phyloP scores from a whole-genome alignment of 495 filamentous ascomycete genomes.

The Bathelium albidoporum region DNA sequence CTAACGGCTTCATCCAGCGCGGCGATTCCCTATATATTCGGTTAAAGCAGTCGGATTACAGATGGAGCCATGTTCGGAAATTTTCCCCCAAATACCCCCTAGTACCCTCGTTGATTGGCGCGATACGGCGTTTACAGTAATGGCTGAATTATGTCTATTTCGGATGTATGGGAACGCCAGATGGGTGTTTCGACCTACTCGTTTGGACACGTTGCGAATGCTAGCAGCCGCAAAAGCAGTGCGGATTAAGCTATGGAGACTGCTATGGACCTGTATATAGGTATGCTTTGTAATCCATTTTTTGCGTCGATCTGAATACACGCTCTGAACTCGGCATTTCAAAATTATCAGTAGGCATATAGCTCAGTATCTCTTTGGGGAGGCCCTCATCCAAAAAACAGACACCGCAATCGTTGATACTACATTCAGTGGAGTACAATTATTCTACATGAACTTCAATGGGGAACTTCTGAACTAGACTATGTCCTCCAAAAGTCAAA shows the following conservation, averaged over 20 bases:
- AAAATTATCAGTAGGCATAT: too few relatives aligned
- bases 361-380: too few relatives aligned
- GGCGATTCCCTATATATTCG: constrained; percentile 10
- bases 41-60: not conserved
- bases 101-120: not conserved
- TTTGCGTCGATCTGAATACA: too few relatives aligned
- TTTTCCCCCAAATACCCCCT: not conserved
- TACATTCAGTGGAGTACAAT: too few relatives aligned
- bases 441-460: too few relatives aligned
- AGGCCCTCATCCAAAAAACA: too few relatives aligned
- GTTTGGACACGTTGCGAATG: not conserved
- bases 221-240: not conserved
- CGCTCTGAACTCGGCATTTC: too few relatives aligned
- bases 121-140: not conserved
- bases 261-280: not conserved
- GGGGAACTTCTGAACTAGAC: too few relatives aligned
- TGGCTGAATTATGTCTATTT: not conserved
- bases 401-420: too few relatives aligned
- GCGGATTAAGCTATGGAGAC: not conserved
- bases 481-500: too few relatives aligned
- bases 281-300: not conserved
- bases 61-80: not conserved
- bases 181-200: not conserved
- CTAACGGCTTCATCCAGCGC: not conserved
- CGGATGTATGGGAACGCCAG: not conserved